Conservation (phyloP, 2,329 filamentous ascomycete genomes). For the Dactylonectria macrodidyma region DNA sequence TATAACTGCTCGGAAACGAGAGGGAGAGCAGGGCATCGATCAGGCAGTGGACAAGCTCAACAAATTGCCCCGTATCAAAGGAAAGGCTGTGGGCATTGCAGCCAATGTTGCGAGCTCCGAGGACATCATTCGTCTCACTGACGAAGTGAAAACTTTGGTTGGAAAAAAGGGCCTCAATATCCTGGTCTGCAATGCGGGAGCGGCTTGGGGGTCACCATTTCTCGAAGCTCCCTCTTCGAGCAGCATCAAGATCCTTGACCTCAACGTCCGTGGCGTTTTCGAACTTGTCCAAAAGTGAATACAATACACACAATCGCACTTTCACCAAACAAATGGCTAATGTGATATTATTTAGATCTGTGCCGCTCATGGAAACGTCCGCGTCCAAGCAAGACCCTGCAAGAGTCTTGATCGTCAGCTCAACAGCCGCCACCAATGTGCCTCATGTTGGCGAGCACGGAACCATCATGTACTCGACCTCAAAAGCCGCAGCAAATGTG, state of each 20-base stretch:
- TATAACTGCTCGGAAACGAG: constrained; percentile 80
- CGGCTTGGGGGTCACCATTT: constrained; percentile 78
- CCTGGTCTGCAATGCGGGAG: constrained; percentile 80
- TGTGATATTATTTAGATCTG: constrained; percentile 38
- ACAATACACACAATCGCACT: not conserved
- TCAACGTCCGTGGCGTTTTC: constrained; percentile 81
- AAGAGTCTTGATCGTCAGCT: constrained; percentile 76
- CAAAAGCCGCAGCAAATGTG: constrained; percentile 74
- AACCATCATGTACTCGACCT: constrained; percentile 77
- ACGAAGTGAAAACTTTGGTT: constrained; percentile 68
- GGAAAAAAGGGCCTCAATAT: constrained; percentile 73
- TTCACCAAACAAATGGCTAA: not conserved
- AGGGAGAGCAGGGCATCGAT: constrained; percentile 68
- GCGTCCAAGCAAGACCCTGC: constrained; percentile 63
- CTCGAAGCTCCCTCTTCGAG: constrained; percentile 72
- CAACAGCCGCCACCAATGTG: constrained; percentile 75
- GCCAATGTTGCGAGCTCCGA: constrained; percentile 75
- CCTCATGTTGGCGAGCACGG: constrained; percentile 72
- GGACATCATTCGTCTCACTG: constrained; percentile 74
- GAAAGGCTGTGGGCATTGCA: constrained; percentile 74
- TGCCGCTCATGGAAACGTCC: constrained; percentile 63
- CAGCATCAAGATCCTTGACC: constrained; percentile 78
- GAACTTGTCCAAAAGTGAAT: constrained; percentile 73
- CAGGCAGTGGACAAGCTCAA: constrained; percentile 78
- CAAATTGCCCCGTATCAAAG: constrained; percentile 69